A percentile compares a stretch with the other conserved stretches of the same genome.
phyloP scores from a whole-genome alignment of 2,329 filamentous ascomycete genomes.

The Fusarium siculi region DNA sequence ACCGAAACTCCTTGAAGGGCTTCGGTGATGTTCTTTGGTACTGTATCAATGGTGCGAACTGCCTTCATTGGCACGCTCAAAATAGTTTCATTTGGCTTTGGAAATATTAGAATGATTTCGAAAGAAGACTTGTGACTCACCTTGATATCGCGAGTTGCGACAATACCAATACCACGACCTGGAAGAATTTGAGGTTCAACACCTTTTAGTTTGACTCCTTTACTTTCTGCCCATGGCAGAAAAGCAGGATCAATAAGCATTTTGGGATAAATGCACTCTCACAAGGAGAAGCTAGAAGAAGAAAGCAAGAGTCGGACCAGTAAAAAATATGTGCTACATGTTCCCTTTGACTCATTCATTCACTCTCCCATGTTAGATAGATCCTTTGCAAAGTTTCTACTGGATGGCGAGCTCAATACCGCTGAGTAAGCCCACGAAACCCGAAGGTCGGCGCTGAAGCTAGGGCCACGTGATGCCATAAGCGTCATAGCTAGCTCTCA shows the following conservation, averaged over 20 bases:
- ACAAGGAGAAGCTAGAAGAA: not conserved
- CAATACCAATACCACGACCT: conserved; percentile 80
- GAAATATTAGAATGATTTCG: not conserved
- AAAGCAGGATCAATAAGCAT: conserved; percentile 52
- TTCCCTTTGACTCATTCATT: conserved; percentile 21
- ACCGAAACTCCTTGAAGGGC: conserved; percentile 68
- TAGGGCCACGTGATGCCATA: conserved; percentile 24
- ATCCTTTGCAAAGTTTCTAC: conserved; percentile 21
- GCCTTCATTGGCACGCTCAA: conserved; percentile 72
- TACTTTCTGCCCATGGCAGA: conserved; percentile 72
- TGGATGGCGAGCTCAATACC: conserved; percentile 16
- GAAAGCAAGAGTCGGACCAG: too few species aligned
- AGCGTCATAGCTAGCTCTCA: conserved; percentile 30
- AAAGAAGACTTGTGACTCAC: conserved; percentile 52
- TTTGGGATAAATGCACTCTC: not conserved
- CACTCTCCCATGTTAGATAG: conserved; percentile 2
- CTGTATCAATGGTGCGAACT: conserved; percentile 71
- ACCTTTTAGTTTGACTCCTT: conserved; percentile 58
- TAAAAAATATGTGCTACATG: not conserved
- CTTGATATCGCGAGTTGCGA: conserved; percentile 74
- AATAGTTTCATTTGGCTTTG: conserved; percentile 63
- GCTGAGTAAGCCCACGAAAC: conserved; percentile 23
- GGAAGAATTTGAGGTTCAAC: conserved; percentile 74
- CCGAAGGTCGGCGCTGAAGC: not conserved
- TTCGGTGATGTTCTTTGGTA: conserved; percentile 64